Evolutionary conservation across 768 basidiomycete species (phyloP), one percentile per base, ranked within the genome.

Genomic region (Boletus insuetus): DNA sequence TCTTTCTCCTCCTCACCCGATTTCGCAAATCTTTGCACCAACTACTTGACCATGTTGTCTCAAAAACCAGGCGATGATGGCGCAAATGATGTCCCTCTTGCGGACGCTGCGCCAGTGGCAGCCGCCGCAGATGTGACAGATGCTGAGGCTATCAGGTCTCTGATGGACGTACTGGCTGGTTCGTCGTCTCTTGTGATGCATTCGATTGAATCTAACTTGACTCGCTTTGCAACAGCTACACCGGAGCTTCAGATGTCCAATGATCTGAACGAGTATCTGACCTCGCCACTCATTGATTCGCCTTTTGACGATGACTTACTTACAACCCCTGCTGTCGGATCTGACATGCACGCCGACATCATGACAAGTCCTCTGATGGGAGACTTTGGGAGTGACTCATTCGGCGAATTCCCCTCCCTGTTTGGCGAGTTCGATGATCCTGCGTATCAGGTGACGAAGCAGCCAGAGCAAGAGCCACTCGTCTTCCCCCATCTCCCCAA

Each of bases 11-110:
- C 69, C 20, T 53, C 64, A 1, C 49, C 75, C 55, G 79, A 85
- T 63, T 76, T 79, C 22, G 20, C 42, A 10, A 72, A 75, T 32
- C 71, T 90, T 52, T 77, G 78, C 61, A 75, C 79, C 37, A 83
- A 83, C 60, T 90, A 90, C 70, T 69, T 89, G 66, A 82, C 73
- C 57, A 91, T 91, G 89, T 68, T 90, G 61, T 74, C 78, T 20
- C 75, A 79, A 60, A 77, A 77, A 42, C 74, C 82, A 24, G 64
- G 71, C 55, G 75, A 79, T 53, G 64, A 71, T 54, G 54, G 73
- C 37, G 65, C 69, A 63, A 58, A 69, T 37, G 57, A 69, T 26
- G 71, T 79, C 64, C 66, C 53, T 53, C 39, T 64, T 14, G 56
- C 59, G 65, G 69, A 68, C 58, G 51, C 63, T 38, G 65, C 63